Conservation (phyloP, 1,139 yeast genomes). For the Pichia sp. region DNA sequence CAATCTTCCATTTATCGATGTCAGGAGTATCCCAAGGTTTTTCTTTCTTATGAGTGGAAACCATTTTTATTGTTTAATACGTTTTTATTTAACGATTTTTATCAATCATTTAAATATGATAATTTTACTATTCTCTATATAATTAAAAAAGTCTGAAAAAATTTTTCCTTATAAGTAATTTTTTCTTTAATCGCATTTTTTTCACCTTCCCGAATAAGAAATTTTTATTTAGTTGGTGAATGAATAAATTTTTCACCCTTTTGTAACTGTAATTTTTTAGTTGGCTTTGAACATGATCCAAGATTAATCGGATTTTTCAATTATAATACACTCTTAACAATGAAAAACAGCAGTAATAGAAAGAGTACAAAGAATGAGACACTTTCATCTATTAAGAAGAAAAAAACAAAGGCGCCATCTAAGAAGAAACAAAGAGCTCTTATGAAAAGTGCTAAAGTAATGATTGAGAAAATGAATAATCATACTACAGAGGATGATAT, state of each 20-base stretch:
- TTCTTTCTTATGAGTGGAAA: conserved; percentile 86
- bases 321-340: too few species aligned
- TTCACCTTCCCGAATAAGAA: too few species aligned
- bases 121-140: too few species aligned
- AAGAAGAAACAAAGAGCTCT: conserved; percentile 15
- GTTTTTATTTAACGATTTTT: neutral
- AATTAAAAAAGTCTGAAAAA: neutral
- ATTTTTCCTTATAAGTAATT: neutral
- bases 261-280: too few species aligned
- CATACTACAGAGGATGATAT: conserved; percentile 32
- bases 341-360: neutral
- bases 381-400: conserved; percentile 2
- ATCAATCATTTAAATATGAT: too few species aligned
- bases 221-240: too few species aligned
- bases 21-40: conserved; percentile 98
- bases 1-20: conserved; percentile 88
- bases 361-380: neutral
- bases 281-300: too few species aligned
- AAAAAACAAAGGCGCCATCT: conserved; percentile 6
- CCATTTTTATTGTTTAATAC: conserved; percentile 43
- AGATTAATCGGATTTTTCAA: too few species aligned
- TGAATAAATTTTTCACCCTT: too few species aligned
- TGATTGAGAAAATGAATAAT: conserved; percentile 42
- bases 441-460: conserved; percentile 17
- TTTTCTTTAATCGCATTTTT: too few species aligned